Base-by-base conservation (phyloP, 306 rosid species). In the Mucuna pruriens region DNA sequence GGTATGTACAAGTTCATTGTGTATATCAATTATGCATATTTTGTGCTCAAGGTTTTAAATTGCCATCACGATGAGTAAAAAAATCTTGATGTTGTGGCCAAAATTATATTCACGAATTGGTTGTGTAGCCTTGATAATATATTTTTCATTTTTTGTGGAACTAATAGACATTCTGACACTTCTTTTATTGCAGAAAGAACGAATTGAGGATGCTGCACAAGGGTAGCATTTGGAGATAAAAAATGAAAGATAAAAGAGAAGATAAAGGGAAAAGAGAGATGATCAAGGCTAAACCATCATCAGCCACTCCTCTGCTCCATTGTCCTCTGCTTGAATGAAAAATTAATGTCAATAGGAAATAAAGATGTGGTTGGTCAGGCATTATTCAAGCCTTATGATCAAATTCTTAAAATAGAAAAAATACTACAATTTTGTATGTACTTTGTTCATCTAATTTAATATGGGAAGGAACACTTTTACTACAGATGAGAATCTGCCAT, bases 161-260 rank as follows among this genome's bases (percentile, higher is more conserved):
- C 80, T 87, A 64, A 80, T 62, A 2, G 11, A 29, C 63, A 54
- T 39, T 65, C 73, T 58, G 13, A 13, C 48, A 61, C 54, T 45
- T 65, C 4, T 10, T 46, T 57, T 39, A 60, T 85, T 80, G 84
- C 90, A 93, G 97, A 86, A 77, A 90, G 52, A 86, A 79, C 85
- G 86, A 86, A 64, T 25, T 84, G 71, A 75, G 31, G 69, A 57
- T 78, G 75, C 12, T 76, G 77, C 40, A 79, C 75, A 49, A 70
- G 25, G 58, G 76, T 55, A 61, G 74, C 52, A 34, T 71, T 23
- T 44, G 71, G 22, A 46, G 64, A 74, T 13, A 2, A 44, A 81
- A 64, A 80, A 42, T 61, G 57, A 69, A 84, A 69, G 48, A 33
- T 83, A 38, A 78, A 77, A 70, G 46, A 36, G 71, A 34, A 17